Evolutionary conservation across 2,329 filamentous ascomycete species (phyloP).

Genomic region (Fusarium concolor): DNA sequence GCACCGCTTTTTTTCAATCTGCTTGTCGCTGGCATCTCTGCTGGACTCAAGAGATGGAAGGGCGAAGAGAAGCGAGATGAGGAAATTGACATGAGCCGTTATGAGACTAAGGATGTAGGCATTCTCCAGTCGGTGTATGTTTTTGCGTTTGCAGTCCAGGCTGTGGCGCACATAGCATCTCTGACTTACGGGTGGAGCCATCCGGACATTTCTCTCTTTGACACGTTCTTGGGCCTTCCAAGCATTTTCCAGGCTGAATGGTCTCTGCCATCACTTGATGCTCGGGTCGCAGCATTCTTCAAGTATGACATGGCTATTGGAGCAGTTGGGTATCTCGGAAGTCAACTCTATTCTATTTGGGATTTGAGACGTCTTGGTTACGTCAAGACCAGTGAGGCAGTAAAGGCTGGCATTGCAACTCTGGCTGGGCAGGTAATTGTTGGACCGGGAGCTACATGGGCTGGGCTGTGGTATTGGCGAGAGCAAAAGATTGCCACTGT

Average conservation of each 20-base stretch:
- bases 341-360: background rate
- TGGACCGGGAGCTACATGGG: background rate
- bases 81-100: background rate
- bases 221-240: background rate
- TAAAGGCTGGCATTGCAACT: background rate
- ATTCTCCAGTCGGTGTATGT: background rate
- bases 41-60: background rate
- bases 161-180: background rate
- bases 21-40: background rate
- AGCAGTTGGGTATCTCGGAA: background rate
- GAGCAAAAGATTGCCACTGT: background rate
- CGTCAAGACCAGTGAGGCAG: background rate
- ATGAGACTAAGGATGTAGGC: background rate
- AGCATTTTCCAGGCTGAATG: background rate
- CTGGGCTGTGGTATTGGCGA: background rate
- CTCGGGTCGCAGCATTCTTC: background rate
- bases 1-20: background rate
- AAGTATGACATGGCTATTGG: background rate
- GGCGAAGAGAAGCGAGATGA: background rate
- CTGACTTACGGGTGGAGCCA: background rate
- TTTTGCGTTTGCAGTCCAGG: background rate
- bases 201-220: background rate
- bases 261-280: background rate
- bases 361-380: background rate
- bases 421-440: background rate